Base-by-base conservation (phyloP, 2,329 filamentous ascomycete species). In the Colletotrichum magnum region DNA sequence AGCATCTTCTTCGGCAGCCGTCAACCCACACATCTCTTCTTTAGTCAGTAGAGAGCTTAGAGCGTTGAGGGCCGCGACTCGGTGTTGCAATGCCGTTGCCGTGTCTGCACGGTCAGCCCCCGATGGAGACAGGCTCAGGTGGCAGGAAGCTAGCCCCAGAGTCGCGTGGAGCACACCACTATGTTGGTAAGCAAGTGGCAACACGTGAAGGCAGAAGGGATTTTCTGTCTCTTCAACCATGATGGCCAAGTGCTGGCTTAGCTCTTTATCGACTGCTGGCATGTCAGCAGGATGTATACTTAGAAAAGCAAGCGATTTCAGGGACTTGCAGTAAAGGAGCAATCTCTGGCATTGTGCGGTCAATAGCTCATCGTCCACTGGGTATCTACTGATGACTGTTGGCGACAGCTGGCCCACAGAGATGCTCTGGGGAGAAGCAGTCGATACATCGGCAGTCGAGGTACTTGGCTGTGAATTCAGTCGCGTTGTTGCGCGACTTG, bases 121-220 rank as follows among this genome's bases (percentile, higher is more conserved):
- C 2, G 62, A 68, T 0, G 72, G 58, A 2, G 71, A 75, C 4
- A 71, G 65, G 7, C 70, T 16, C 58, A 77, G 71, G 21, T 78
- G 75, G 1, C 76, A 77, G 5, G 75, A 58, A 0, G 76, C 64
- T 2, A 78, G 43, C 0, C 76, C 76, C 1, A 78, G 71, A 1
- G 78, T 28, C 0, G 76, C 74, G 24, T 78, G 75, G 0, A 78
- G 57, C 1, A 77, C 74, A 0, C 75, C 76, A 4, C 70, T 70
- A 5, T 78, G 72, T 9, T 72, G 71, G 21, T 73, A 70, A 0
- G 74, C 75, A 3, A 77, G 69, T 0, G 75, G 74, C 1, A 77
- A 28, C 0, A 77, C 39, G 18, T 74, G 58, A 2, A 74, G 60
- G 5, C 68, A 62, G 3, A 77, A 76, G 1, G 74, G 74, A 12